Evolutionary conservation across 2,329 filamentous ascomycete genomes (phyloP).

Genomic region (Xylogone sp.): DNA sequence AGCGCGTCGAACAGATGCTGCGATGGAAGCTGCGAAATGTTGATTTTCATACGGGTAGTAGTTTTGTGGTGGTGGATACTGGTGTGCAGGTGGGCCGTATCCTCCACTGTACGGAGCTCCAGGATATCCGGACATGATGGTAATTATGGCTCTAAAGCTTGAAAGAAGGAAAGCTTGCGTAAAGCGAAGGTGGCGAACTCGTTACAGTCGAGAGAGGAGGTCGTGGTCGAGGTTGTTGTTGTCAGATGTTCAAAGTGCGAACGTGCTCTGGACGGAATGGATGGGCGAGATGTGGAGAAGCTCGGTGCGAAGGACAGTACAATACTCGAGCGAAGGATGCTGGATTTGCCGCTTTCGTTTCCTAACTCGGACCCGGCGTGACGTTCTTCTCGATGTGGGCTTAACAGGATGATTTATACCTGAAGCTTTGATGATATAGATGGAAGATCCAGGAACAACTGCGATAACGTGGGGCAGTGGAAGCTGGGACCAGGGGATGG

Average conservation of each 20-base stretch:
- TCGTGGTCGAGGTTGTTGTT: too few relatives aligned
- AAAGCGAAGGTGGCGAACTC: neutral
- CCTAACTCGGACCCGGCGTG: neutral
- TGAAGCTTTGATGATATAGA: slow-evolving; percentile 1
- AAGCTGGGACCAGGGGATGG: slow-evolving; percentile 9
- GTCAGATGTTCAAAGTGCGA: too few relatives aligned
- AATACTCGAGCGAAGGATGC: neutral
- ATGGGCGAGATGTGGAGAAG: too few relatives aligned
- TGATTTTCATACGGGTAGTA: slow-evolving; percentile 47
- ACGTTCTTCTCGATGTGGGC: slow-evolving; percentile 9
- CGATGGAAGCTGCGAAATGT: slow-evolving; percentile 26
- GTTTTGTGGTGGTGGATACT: slow-evolving; percentile 34
- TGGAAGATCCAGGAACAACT: neutral
- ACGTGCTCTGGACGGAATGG: too few relatives aligned
- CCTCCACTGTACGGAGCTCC: slow-evolving; percentile 48
- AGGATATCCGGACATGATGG: slow-evolving; percentile 60
- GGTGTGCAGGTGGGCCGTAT: slow-evolving; percentile 40
- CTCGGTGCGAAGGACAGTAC: too few relatives aligned
- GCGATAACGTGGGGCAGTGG: neutral
- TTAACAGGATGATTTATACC: slow-evolving; percentile 16
- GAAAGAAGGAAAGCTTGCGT: slow-evolving; percentile 4
- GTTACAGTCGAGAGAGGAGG: neutral
- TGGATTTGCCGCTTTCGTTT: neutral
- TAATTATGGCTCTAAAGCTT: neutral
- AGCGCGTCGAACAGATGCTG: slow-evolving; percentile 21